Conservation (phyloP, 345 rosid species). For the Bruguiera gymnorhiza region DNA sequence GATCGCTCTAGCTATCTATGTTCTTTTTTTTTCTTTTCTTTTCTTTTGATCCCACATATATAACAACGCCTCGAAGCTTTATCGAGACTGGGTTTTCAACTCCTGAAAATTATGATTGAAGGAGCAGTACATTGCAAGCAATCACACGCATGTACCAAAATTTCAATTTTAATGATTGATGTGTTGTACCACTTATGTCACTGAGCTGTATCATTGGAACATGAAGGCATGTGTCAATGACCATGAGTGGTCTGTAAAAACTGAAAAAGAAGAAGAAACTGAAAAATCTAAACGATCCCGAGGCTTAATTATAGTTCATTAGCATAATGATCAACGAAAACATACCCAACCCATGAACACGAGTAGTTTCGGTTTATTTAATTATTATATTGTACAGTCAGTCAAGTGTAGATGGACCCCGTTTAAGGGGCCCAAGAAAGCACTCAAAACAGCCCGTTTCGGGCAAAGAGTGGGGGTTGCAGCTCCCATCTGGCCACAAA, state of each 20-base stretch:
- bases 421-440: constrained; percentile 11
- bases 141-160: constrained; percentile 27
- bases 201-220: constrained; percentile 25
- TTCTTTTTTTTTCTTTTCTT: too few species aligned
- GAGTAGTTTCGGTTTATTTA: too few species aligned
- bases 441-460: constrained; percentile 27
- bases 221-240: constrained; percentile 34
- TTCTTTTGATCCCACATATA: too few species aligned
- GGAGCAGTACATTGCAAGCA: constrained; percentile 23
- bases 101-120: background rate
- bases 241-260: background rate
- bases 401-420: constrained; percentile 18
- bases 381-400: too few species aligned
- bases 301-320: too few species aligned
- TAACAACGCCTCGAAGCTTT: background rate
- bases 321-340: too few species aligned
- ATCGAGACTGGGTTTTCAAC: background rate
- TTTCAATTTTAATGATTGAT: constrained; percentile 13
- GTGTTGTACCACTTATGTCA: background rate
- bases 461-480: constrained; percentile 9
- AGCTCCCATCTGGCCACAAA: constrained; percentile 20
- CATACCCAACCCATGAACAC: too few species aligned
- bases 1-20: background rate
- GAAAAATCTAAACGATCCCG: constrained; percentile 7
- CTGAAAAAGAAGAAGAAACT: too few species aligned